These are phyloP conservation scores for Halenospora varia DNA, from an alignment of 495 filamentous ascomycete genomes.

Conservation along the genomic window DNA sequence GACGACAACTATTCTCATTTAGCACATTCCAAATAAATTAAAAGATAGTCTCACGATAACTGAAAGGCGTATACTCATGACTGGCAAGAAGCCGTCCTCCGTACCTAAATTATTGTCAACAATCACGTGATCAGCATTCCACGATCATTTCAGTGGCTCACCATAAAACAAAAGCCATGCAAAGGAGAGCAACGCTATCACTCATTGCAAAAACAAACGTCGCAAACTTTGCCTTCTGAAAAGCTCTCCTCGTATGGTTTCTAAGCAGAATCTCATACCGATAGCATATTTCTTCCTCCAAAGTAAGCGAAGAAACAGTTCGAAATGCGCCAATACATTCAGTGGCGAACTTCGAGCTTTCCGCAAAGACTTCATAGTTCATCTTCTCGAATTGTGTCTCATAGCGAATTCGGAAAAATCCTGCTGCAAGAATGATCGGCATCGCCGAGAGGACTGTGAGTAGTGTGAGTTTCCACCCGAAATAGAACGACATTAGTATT, in stretches of 20 bases:
- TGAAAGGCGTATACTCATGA: slow-evolving; percentile 26
- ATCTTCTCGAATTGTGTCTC: slow-evolving; percentile 49
- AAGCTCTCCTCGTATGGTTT: slow-evolving; percentile 46
- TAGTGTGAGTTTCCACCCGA: slow-evolving; percentile 49
- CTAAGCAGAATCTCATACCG: slow-evolving; percentile 47
- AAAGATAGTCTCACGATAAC: slow-evolving; percentile 30
- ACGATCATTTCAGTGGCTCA: too few species aligned
- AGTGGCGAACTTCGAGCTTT: slow-evolving; percentile 52
- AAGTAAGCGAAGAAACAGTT: slow-evolving; percentile 50
- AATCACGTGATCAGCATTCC: slow-evolving; percentile 8
- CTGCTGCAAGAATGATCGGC: slow-evolving; percentile 46
- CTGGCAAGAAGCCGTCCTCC: slow-evolving; percentile 23
- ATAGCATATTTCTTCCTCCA: slow-evolving; percentile 44
- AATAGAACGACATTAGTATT: slow-evolving; percentile 45
- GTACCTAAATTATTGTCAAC: slow-evolving; percentile 39
- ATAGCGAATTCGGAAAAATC: slow-evolving; percentile 48
- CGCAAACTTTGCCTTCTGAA: slow-evolving; percentile 46
- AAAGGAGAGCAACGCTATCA: slow-evolving; percentile 50
- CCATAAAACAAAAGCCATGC: slow-evolving; percentile 58
- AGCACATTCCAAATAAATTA: slow-evolving; percentile 10
- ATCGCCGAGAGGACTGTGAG: slow-evolving; percentile 44
- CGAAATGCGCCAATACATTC: slow-evolving; percentile 53
- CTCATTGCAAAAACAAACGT: slow-evolving; percentile 47
- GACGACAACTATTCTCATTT: slow-evolving; percentile 34
- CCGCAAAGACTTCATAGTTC: slow-evolving; percentile 47